phyloP scores from a whole-genome alignment of 192 early-diverging fungal genomes.

The Kickxella alabastrina region DNA sequence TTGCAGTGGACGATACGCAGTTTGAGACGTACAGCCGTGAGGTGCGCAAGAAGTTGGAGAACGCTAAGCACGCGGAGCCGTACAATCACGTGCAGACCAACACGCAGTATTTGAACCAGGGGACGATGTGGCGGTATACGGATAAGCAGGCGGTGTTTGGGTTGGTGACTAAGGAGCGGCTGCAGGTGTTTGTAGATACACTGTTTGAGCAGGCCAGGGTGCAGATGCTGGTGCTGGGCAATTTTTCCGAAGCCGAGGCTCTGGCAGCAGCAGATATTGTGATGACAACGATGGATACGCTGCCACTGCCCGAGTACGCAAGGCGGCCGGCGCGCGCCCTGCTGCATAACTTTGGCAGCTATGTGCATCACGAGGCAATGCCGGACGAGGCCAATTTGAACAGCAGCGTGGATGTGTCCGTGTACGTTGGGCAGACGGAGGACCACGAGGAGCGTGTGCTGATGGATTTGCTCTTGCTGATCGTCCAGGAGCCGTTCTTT shows the following conservation, averaged over 20 bases:
- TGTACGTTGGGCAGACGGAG: slow-evolving; percentile 73
- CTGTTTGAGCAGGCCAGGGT: slow-evolving; percentile 67
- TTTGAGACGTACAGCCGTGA: slow-evolving; percentile 83
- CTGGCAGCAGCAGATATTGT: slow-evolving; percentile 58
- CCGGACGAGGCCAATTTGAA: slow-evolving; percentile 82
- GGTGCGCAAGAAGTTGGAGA: slow-evolving; percentile 67
- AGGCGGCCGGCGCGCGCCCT: slow-evolving; percentile 26
- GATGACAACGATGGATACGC: slow-evolving; percentile 57
- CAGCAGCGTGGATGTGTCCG: slow-evolving; percentile 80
- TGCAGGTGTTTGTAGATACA: slow-evolving; percentile 71
- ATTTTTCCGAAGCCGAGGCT: slow-evolving; percentile 68
- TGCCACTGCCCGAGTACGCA: slow-evolving; percentile 54
- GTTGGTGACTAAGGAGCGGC: slow-evolving; percentile 64
- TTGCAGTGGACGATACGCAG: slow-evolving; percentile 61
- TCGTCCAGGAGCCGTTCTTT: slow-evolving; percentile 86
- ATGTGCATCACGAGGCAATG: slow-evolving; percentile 29
- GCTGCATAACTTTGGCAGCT: slow-evolving; percentile 38
- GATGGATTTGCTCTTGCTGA: slow-evolving; percentile 72
- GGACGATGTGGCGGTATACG: slow-evolving; percentile 71
- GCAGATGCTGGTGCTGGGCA: slow-evolving; percentile 86
- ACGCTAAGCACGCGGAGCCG: slow-evolving; percentile 74
- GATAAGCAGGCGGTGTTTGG: slow-evolving; percentile 75
- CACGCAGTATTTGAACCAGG: slow-evolving; percentile 69
- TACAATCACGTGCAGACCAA: slow-evolving; percentile 76
- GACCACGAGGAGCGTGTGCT: slow-evolving; percentile 62